A percentile compares a stretch with the other conserved stretches of the same genome.
Conservation (phyloP, 164 flowering plant species). For the Nymphaea colorata region DNA sequence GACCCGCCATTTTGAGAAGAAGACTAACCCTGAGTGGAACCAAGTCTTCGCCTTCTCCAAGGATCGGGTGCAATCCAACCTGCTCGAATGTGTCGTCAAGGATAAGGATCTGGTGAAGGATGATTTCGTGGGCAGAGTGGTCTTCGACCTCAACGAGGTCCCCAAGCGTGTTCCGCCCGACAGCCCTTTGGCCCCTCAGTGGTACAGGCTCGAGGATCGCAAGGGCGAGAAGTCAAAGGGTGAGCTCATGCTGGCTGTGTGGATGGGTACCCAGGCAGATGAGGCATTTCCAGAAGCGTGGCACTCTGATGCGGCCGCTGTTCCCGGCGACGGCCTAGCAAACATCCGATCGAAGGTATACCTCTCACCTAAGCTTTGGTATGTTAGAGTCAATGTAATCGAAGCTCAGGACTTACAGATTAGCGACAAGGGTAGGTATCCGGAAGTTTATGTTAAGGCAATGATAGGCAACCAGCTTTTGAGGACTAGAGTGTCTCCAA, state of each 20-base stretch:
- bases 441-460: conserved; percentile 28
- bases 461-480: conserved; percentile 22
- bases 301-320: conserved; percentile 21
- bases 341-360: conserved; percentile 41
- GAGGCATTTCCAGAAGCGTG: conserved; percentile 30
- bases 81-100: conserved; percentile 15
- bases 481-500: conserved; percentile 20
- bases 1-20: conserved; percentile 17
- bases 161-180: conserved; percentile 52
- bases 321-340: conserved; percentile 18
- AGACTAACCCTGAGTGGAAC: conserved; percentile 23
- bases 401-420: conserved; percentile 43
- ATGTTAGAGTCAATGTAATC: conserved; percentile 39
- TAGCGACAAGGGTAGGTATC: conserved; percentile 15
- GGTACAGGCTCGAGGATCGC: conserved; percentile 40
- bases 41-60: conserved; percentile 23
- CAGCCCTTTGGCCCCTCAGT: conserved; percentile 49
- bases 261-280: conserved; percentile 67
- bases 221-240: conserved; percentile 28
- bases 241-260: conserved; percentile 50
- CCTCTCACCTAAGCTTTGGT: conserved; percentile 50
- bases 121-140: conserved; percentile 26
- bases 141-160: conserved; percentile 33
- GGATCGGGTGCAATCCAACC: conserved; percentile 14
- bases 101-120: conserved; percentile 51